Base-by-base conservation (phyloP, 139 green algal species). In the Asterochloris sp. region DNA sequence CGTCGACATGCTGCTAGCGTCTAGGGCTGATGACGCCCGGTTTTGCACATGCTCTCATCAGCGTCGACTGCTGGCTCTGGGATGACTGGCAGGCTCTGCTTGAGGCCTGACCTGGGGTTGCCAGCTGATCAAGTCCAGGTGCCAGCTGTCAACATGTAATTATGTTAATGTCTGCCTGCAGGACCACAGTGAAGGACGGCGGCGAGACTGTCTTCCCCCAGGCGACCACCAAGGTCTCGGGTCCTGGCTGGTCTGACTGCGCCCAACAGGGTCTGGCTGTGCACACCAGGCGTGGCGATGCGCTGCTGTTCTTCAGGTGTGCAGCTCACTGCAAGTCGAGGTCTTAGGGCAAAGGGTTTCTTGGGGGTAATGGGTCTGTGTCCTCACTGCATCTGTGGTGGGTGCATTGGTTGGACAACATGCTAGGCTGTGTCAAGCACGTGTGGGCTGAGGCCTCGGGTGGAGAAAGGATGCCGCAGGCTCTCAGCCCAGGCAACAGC, bases 171-270 rank as follows among this genome's bases (percentile, higher is more conserved):
- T 54, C 38, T 54, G 38, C 17, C 75, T 29, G 27, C 82, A 85
- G 82, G 74, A 84, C 85, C 15, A 93, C 89, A 14, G 84, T 86
- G 4, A 86, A 87, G 68, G 88, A 92, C 81, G 90, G 90, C 19
- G 90, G 90, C 14, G 90, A 93, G 74, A 93, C 90, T 2, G 90
- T 93, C 19, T 93, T 93, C 75, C 90, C 90, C 0, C 26, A 83
- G 9, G 87, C 80, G 12, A 62, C 86, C 68, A 75, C 74, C 26
- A 90, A 89, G 68, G 86, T 88, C 23, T 62, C 4, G 17, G 87
- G 89, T 0, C 69, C 75, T 14, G 83, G 82, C 69, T 93, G 87
- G 85, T 88, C 76, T 16, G 90, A 89, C 0, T 93, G 90, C 81
- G 89, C 90, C 10, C 77, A 29, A 27, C 38, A 79, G 21, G 90